Evolutionary conservation across 345 rosid genomes (phyloP).

Genomic region (Euphorbia pulcherrima): DNA sequence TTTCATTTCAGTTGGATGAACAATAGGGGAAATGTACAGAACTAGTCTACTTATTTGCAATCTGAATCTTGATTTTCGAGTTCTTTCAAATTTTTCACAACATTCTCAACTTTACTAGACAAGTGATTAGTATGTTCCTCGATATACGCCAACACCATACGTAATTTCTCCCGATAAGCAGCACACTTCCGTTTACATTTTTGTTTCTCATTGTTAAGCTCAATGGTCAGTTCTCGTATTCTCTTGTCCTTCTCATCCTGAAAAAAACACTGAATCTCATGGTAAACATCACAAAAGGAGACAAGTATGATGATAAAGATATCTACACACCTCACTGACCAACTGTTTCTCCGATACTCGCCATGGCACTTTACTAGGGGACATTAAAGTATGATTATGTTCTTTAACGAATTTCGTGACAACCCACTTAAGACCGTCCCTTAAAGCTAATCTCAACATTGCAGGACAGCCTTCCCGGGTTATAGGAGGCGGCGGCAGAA

Average conservation of each 20-base stretch:
- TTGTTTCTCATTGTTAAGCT: slow-evolving; percentile 46
- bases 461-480: slow-evolving; percentile 50
- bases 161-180: slow-evolving; percentile 37
- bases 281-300: no score
- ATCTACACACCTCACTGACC: slow-evolving; percentile 38
- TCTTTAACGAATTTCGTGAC: slow-evolving; percentile 42
- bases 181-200: slow-evolving; percentile 39
- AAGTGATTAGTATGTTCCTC: slow-evolving; percentile 44
- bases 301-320: neutral
- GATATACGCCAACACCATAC: slow-evolving; percentile 28
- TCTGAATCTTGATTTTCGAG: slow-evolving; percentile 34
- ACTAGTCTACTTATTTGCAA: slow-evolving; percentile 12
- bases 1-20: slow-evolving; percentile 1
- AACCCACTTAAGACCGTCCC: slow-evolving; percentile 42
- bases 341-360: slow-evolving; percentile 37
- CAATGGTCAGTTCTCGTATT: slow-evolving; percentile 41
- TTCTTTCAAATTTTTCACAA: slow-evolving; percentile 39
- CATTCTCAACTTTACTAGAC: slow-evolving; percentile 36
- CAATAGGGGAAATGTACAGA: neutral
- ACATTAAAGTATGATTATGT: slow-evolving; percentile 40
- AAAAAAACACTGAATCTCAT: no score
- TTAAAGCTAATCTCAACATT: slow-evolving; percentile 44
- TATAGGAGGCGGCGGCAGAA: slow-evolving; percentile 52
- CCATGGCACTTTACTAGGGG: slow-evolving; percentile 46
- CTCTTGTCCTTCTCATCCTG: slow-evolving; percentile 48